phyloP scores from a whole-genome alignment of 1,139 yeast genomes.

The Pichia cactophila region DNA sequence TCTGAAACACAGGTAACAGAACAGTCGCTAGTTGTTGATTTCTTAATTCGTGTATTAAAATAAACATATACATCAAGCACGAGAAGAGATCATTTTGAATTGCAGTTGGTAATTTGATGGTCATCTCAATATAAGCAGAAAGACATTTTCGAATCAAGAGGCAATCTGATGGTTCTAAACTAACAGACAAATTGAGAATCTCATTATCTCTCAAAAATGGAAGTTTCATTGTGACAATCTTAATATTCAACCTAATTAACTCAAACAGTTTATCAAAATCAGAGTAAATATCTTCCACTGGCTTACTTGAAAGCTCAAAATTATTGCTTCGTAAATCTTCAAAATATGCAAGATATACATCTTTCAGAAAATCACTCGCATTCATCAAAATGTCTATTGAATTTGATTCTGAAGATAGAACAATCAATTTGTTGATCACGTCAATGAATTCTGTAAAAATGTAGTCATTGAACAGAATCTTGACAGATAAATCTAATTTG shows the following conservation, averaged over 20 bases:
- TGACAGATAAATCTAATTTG: constrained; percentile 49
- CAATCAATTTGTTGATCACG: constrained; percentile 62
- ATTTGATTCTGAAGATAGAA: constrained; percentile 41
- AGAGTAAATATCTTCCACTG: constrained; percentile 34
- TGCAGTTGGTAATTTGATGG: constrained; percentile 54
- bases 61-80: constrained; percentile 58
- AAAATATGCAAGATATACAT: constrained; percentile 44
- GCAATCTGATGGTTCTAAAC: constrained; percentile 29
- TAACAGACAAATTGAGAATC: constrained; percentile 19
- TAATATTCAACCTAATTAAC: constrained; percentile 61
- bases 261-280: constrained; percentile 79
- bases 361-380: constrained; percentile 38
- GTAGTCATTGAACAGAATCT: constrained; percentile 55
- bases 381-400: constrained; percentile 38
- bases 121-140: constrained; percentile 53
- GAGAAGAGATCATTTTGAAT: constrained; percentile 65
- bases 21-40: constrained; percentile 39
- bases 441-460: constrained; percentile 73
- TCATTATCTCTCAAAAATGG: constrained; percentile 51
- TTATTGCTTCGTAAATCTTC: constrained; percentile 8
- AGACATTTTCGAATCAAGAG: constrained; percentile 46
- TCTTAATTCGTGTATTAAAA: constrained; percentile 45
- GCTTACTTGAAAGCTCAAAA: constrained; percentile 15
- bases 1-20: constrained; percentile 50
- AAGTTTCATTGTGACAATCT: constrained; percentile 51